Evolutionary conservation across 2,329 filamentous ascomycete species (phyloP), one percentile per base, ranked within the genome.

Genomic region (Hymenoscyphus repandus): DNA sequence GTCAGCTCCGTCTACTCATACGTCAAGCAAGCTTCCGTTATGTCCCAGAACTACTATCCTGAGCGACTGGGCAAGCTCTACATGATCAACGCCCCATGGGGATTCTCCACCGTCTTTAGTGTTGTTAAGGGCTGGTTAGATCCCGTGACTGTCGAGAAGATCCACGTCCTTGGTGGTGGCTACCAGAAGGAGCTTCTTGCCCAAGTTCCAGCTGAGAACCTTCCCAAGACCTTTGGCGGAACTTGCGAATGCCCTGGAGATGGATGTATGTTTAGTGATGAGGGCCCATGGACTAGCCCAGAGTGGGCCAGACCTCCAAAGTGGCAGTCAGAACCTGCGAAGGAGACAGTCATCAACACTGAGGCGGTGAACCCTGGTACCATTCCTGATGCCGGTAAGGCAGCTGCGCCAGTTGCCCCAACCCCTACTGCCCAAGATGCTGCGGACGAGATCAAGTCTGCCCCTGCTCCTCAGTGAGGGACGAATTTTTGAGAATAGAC

Each of bases 41-140:
- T 99, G 73, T 95, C 89, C 58, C 93, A 97, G 74, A 96, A 97
- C 80, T 95, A 97, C 82, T 99, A 99, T 75, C 93, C 93, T 6
- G 93, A 99, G 79, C 88, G 93, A 53, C 79, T 99, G 53, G 93
- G 93, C 66, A 91, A 90, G 73, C 79, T 99, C 68, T 99, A 96
- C 79, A 75, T 99, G 63, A 96, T 99, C 83, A 99, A 99, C 73
- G 89, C 92, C 2, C 90, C 90, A 17, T 97, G 91, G 91, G 91
- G 91, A 22, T 97, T 97, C 78, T 85, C 85, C 55, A 79, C 80
- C 61, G 87, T 90, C 57, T 99, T 93, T 79, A 78, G 74, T 67
- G 79, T 95, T 51, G 81, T 97, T 71, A 96, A 95, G 79, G 83
- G 84, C 60, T 97, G 93, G 82, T 80, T 99, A 64, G 93, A 99